Percentiles rank a stretch among this genome's conserved stretches.
Evolutionary conservation across 805 yeast species (phyloP).

Genomic region (Saturnispora halmiae): DNA sequence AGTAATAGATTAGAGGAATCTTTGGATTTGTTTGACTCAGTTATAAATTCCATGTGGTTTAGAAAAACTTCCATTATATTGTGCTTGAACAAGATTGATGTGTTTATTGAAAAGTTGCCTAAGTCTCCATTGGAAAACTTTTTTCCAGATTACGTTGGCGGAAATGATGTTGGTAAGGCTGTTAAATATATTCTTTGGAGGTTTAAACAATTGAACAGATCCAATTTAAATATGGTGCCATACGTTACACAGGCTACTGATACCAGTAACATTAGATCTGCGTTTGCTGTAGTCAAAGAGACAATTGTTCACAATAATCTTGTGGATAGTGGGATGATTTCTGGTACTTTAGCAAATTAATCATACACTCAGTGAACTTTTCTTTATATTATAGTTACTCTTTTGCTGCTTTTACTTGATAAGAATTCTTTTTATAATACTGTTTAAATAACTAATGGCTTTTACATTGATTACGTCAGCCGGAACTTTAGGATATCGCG

Average conservation of each 20-base stretch:
- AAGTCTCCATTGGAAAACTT: conserved; percentile 71
- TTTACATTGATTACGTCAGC: too few relatives aligned
- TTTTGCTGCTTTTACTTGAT: too few relatives aligned
- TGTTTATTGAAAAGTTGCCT: conserved; percentile 77
- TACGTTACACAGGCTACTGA: conserved; percentile 94
- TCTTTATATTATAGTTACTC: too few relatives aligned
- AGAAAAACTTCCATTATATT: conserved; percentile 76
- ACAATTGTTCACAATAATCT: conserved; percentile 48
- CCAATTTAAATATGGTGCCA: conserved; percentile 75
- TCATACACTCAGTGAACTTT: too few relatives aligned
- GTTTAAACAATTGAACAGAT: conserved; percentile 74
- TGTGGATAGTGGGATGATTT: conserved; percentile 45
- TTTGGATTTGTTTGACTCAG: conserved; percentile 76
- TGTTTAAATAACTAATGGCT: too few relatives aligned
- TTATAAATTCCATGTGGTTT: conserved; percentile 90
- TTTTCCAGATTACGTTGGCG: conserved; percentile 89
- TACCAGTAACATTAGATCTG: conserved; percentile 78
- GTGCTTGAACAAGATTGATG: conserved; percentile 83
- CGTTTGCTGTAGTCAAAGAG: conserved; percentile 53
- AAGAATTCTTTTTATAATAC: too few relatives aligned
- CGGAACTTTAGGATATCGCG: too few relatives aligned
- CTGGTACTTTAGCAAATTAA: neutral
- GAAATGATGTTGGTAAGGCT: conserved; percentile 81
- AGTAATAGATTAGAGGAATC: conserved; percentile 78
- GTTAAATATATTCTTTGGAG: conserved; percentile 89